Evolutionary conservation across 192 early-diverging fungal species (phyloP).

Genomic region (Chytriomyces confervae): DNA sequence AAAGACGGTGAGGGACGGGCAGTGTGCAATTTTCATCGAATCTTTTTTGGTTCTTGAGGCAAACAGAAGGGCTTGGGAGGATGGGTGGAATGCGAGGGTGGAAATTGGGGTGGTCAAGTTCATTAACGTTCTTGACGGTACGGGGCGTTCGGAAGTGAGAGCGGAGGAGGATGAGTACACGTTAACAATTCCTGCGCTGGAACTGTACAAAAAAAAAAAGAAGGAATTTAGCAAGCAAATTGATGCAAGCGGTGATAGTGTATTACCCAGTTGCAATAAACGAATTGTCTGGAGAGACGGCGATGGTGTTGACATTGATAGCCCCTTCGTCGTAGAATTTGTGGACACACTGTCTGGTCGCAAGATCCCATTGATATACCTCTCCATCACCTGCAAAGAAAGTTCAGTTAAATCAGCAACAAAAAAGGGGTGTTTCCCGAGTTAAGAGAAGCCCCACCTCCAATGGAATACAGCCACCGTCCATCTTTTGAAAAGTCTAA

Average conservation of each 20-base stretch:
- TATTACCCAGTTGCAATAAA: slow-evolving; percentile 86
- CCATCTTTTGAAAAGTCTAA: slow-evolving; percentile 84
- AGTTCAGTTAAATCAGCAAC: slow-evolving; percentile 2
- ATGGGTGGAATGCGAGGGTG: slow-evolving; percentile 81
- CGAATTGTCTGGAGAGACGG: slow-evolving; percentile 71
- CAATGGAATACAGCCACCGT: slow-evolving; percentile 76
- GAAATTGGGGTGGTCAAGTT: slow-evolving; percentile 87
- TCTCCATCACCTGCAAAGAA: slow-evolving; percentile 77
- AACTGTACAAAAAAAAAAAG: slow-evolving; percentile 44
- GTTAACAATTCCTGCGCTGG: slow-evolving; percentile 87
- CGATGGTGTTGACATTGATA: slow-evolving; percentile 75
- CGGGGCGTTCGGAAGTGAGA: slow-evolving; percentile 59
- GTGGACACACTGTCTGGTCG: slow-evolving; percentile 73
- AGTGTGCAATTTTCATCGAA: slow-evolving; percentile 81
- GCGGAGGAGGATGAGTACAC: slow-evolving; percentile 67
- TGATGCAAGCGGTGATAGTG: not conserved
- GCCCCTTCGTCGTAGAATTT: slow-evolving; percentile 83
- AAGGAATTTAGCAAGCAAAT: not conserved
- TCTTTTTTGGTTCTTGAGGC: slow-evolving; percentile 75
- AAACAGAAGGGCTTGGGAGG: slow-evolving; percentile 82
- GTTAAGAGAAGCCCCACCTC: slow-evolving; percentile 43
- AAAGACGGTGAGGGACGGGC: slow-evolving; percentile 81
- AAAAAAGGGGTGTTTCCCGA: slow-evolving; percentile 22
- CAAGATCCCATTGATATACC: slow-evolving; percentile 90
- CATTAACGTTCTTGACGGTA: slow-evolving; percentile 74